Percentiles rank a stretch among this genome's conserved stretches.
Conservation (phyloP, 2,329 filamentous ascomycete species). For the Pseudohalonectria lignicola region DNA sequence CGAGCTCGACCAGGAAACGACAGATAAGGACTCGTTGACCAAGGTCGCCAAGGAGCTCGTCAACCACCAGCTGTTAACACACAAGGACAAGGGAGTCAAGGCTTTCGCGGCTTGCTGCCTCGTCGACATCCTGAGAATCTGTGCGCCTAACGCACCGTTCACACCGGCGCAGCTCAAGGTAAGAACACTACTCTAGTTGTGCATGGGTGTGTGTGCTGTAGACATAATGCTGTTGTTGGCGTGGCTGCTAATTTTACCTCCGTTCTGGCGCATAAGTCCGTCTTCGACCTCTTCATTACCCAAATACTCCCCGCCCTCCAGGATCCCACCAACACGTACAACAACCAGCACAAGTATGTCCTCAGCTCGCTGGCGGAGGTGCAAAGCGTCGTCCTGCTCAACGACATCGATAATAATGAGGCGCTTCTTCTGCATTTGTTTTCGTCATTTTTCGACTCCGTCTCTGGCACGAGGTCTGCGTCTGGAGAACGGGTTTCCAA, state of each 20-base stretch:
- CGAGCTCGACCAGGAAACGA: slow-evolving; percentile 77
- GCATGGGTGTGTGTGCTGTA: too few species aligned
- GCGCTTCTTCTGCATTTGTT: slow-evolving; percentile 73
- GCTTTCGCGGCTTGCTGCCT: slow-evolving; percentile 83
- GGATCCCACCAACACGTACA: slow-evolving; percentile 81
- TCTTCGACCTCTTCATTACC: slow-evolving; percentile 81
- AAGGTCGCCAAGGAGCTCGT: slow-evolving; percentile 79
- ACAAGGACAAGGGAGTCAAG: slow-evolving; percentile 89
- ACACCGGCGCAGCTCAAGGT: slow-evolving; percentile 86
- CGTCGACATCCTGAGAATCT: slow-evolving; percentile 85
- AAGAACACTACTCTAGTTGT: slow-evolving; percentile 16
- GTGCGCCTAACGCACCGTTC: slow-evolving; percentile 91
- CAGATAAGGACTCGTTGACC: slow-evolving; percentile 71
- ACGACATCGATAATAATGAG: slow-evolving; percentile 76
- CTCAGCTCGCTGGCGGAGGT: slow-evolving; percentile 81
- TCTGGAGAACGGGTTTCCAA: slow-evolving; percentile 78
- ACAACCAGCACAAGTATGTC: slow-evolving; percentile 86
- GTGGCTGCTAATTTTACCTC: background rate
- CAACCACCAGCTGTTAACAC: slow-evolving; percentile 68
- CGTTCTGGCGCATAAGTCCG: slow-evolving; percentile 50
- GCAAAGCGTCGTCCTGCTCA: slow-evolving; percentile 87
- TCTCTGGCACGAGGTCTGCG: slow-evolving; percentile 66
- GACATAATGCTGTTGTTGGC: too few species aligned
- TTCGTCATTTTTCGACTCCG: slow-evolving; percentile 81
- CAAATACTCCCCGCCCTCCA: slow-evolving; percentile 76